phyloP scores from a whole-genome alignment of 441 rosid species.

The Gossypium trilobum region DNA sequence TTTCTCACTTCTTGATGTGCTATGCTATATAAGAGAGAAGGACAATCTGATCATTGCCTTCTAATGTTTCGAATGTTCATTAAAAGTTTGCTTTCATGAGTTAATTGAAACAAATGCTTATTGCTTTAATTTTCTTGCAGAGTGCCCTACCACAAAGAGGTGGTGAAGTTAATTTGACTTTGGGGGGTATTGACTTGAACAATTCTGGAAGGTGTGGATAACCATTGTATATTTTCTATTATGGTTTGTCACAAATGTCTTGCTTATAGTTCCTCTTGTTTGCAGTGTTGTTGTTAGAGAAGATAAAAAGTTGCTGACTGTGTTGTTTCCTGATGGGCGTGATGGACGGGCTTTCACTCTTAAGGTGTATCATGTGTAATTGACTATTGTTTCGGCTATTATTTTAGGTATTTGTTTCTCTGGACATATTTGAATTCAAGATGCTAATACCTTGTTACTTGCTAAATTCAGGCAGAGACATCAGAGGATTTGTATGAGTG shows the following conservation, averaged over 20 bases:
- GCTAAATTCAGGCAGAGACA: slow-evolving; percentile 70
- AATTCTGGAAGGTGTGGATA: slow-evolving; percentile 80
- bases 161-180: slow-evolving; percentile 85
- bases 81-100: background rate
- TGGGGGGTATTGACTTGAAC: slow-evolving; percentile 96
- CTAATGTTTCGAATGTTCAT: background rate
- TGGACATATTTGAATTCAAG: background rate
- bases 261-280: slow-evolving; percentile 22
- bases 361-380: slow-evolving; percentile 48
- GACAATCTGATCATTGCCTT: background rate
- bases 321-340: slow-evolving; percentile 95
- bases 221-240: slow-evolving; percentile 14
- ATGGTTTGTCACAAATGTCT: slow-evolving; percentile 16
- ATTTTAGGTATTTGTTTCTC: background rate
- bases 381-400: slow-evolving; percentile 14
- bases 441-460: background rate
- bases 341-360: slow-evolving; percentile 99
- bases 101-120: slow-evolving; percentile 1
- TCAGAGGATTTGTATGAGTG: slow-evolving; percentile 86
- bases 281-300: slow-evolving; percentile 94
- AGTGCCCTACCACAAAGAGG: slow-evolving; percentile 83
- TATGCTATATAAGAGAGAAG: background rate
- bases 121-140: slow-evolving; percentile 31
- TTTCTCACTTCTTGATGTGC: background rate
- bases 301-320: slow-evolving; percentile 87